Evolutionary conservation across 257 asterid genomes (phyloP), one percentile per base, ranked within the genome.

Genomic region (Nicotiana attenuata): DNA sequence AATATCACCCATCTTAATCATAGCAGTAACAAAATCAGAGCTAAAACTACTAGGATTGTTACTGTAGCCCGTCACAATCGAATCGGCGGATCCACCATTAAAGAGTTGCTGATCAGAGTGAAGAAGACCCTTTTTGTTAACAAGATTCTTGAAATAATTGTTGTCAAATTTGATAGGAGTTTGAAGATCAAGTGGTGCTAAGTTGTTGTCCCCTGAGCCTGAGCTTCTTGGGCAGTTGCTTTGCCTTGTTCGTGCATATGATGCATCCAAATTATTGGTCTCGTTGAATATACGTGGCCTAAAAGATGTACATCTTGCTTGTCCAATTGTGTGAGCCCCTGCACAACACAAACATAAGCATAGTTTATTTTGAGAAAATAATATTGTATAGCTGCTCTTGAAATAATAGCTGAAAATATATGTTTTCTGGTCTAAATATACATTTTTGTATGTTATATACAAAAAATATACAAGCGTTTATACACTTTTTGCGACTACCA

Each of bases 321-420:
- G 93, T 57, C 99, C 99, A 35, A 96, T 94, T 7, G 98, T 94
- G 92, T 96, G 99, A 3, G 96, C 65, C 20, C 98, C 99, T 93
- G 84, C 11, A 0, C 1, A 26, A 75, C 8, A 50, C 1, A 50
- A 16, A 53, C 5, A 45, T 14, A 41, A 41, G 3, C 50, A 9
- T 41, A 41, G 1, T 41, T 8, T 41, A 8, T 41, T 8, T 1
- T 8, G 0, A 2, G 3, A 8, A 8, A 41, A 8, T 41, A 10
- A 41, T 2, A 0, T 8, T 38, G 11, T 38, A 8, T 7, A 7
- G 9, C 10, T 0, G 11, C 3, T 7, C 11, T 7, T 38, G 7
- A 38, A 38, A 38, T 33, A 33, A 33, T 33, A 33, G 38, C 7
- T 0, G 1, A 33, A 33, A 33, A 33, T 33, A 5, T 33, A 33